Percentiles rank a stretch among this genome's conserved stretches.
phyloP scores from a whole-genome alignment of 78 protist genomes.

The Ministeria vibrans region DNA sequence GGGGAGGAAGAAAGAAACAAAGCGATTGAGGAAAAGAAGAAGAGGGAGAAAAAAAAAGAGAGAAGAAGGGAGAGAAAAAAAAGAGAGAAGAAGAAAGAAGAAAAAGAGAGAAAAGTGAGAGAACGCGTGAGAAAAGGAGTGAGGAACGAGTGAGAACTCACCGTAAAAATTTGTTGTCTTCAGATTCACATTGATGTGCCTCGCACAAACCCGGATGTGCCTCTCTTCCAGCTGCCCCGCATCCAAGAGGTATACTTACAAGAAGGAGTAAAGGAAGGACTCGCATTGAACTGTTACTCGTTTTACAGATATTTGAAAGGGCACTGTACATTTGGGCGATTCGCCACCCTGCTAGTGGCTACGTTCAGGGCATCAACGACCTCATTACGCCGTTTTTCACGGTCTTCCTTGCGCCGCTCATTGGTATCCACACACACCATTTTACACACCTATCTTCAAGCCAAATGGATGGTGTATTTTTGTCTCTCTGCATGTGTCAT shows the following conservation, averaged over 20 bases:
- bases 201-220: conserved; percentile 62
- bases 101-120: too few relatives aligned
- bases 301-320: conserved; percentile 65
- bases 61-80: too few relatives aligned
- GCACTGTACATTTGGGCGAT: conserved; percentile 87
- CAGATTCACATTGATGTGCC: conserved; percentile 87
- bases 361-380: conserved; percentile 96
- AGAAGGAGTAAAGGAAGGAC: not conserved
- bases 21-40: not conserved
- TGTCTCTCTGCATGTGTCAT: not conserved
- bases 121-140: not conserved
- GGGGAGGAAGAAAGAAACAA: not conserved
- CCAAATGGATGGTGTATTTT: not conserved
- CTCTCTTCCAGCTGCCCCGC: conserved; percentile 50
- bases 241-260: conserved; percentile 33
- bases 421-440: not conserved
- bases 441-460: not conserved
- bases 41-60: too few relatives aligned
- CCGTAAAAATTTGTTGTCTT: not conserved
- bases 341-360: conserved; percentile 93
- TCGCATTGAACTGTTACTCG: not conserved
- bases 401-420: conserved; percentile 36
- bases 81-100: too few relatives aligned
- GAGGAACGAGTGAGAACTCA: not conserved
- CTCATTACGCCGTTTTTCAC: conserved; percentile 73